Conservation (phyloP, 345 rosid species). For the Hibiscus tridactylites region DNA sequence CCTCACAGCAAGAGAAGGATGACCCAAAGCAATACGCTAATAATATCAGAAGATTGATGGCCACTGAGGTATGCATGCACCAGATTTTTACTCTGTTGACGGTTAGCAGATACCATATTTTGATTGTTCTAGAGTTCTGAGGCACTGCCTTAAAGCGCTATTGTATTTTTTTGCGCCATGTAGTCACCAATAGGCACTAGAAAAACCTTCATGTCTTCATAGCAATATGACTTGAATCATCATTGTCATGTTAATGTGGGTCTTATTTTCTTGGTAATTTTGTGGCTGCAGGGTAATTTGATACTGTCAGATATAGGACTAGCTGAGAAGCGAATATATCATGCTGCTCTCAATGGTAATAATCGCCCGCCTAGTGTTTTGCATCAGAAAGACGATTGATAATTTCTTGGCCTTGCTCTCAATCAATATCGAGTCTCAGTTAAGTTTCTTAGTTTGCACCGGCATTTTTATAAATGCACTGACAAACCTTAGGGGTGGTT, state of each 20-base stretch:
- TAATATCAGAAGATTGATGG: slow-evolving; percentile 84
- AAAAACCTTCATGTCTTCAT: neutral
- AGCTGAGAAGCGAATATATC: slow-evolving; percentile 92
- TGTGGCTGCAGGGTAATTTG: slow-evolving; percentile 66
- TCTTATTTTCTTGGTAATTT: slow-evolving; percentile 8
- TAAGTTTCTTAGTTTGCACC: slow-evolving; percentile 29
- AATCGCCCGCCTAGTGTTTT: slow-evolving; percentile 89
- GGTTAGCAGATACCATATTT: neutral
- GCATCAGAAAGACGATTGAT: slow-evolving; percentile 95
- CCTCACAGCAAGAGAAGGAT: slow-evolving; percentile 83
- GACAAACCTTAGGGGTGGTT: slow-evolving; percentile 13
- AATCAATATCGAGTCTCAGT: slow-evolving; percentile 30
- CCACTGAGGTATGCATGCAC: slow-evolving; percentile 53
- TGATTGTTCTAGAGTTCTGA: neutral
- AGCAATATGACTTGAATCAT: neutral
- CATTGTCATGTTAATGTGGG: neutral
- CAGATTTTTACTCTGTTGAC: neutral
- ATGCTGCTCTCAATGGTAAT: slow-evolving; percentile 98
- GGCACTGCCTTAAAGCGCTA: neutral
- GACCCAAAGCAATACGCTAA: slow-evolving; percentile 81
- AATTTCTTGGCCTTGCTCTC: slow-evolving; percentile 51
- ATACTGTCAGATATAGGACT: slow-evolving; percentile 77
- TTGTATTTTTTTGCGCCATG: neutral
- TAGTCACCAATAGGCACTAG: neutral
- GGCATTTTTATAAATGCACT: slow-evolving; percentile 22